Evolutionary conservation across 495 filamentous ascomycete genomes (phyloP), one percentile per base, ranked within the genome.

Genomic region (Hypomontagnella monticulosa): DNA sequence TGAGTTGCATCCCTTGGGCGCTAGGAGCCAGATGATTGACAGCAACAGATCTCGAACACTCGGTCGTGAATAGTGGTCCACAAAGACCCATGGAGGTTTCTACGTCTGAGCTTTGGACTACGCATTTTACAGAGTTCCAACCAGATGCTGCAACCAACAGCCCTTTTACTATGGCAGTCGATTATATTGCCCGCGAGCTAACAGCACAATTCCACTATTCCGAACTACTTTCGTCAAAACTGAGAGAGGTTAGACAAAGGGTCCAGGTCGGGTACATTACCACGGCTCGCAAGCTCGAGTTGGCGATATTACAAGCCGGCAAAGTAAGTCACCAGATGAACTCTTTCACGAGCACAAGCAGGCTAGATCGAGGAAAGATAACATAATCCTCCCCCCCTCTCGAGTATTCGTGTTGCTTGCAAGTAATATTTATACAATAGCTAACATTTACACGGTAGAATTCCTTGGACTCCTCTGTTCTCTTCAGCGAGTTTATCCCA

Each of bases 301-400:
- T 83, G 5, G 80, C 81, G 42, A 57, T 83, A 6, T 73, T 83
- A 15, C 71, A 73, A 46, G 76, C 76, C 14, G 81, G 81, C 48
- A 81, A 75, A 73, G 79, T 80, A 58, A 43, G 75, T 61, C 12
- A 30, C 23, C n/a, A 14, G 27, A n/a, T 5, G n/a, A 11, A 7
- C 3, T 7, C 50, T 12, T 6, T 4, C 18, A 38, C 9, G 20
- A 3, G 9, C 18, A 9, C 19, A 37, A 12, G 9, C 18, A 2
- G 42, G 36, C 34, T 11, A 14, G 0, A 11, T 16, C 14, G 4
- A 27, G 2, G 18, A n/a, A 16, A 8, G 36, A 54, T 0, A 16
- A 32, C 32, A 2, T 33, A 19, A 6, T 42, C 18, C 1, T 47
- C 12, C 14, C 7, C 41, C 7, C 11, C 11, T 8, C 7, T 27